These are phyloP conservation scores for Fusarium bulbicola DNA, from an alignment of 2,329 filamentous ascomycete species.

Conservation along the genomic window DNA sequence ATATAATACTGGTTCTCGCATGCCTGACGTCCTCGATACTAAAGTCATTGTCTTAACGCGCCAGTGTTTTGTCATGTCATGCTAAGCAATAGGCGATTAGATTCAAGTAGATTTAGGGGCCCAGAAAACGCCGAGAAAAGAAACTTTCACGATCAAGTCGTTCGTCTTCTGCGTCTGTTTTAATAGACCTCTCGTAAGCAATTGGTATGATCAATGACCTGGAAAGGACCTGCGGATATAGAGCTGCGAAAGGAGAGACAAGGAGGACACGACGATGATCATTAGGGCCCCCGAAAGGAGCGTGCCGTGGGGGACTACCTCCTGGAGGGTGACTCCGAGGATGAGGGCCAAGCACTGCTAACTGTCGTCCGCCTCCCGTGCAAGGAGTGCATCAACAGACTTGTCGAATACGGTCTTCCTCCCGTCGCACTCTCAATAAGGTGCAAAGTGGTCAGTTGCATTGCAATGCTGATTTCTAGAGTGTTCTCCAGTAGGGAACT, in stretches of 20 bases:
- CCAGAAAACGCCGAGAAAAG: background rate
- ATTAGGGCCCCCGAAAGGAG: background rate
- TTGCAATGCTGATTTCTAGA: conserved; percentile 40
- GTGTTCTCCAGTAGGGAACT: conserved; percentile 27
- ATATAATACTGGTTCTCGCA: too few relatives aligned
- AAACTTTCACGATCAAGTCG: background rate
- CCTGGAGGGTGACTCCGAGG: background rate
- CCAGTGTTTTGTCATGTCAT: too few relatives aligned
- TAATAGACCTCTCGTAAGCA: background rate
- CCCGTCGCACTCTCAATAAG: conserved; percentile 39
- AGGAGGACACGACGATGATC: background rate
- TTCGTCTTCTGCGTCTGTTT: background rate
- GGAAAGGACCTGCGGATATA: background rate
- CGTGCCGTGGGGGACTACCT: background rate
- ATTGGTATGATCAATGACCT: too few relatives aligned
- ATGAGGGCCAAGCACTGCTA: background rate
- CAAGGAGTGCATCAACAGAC: too few relatives aligned
- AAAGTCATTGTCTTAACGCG: background rate
- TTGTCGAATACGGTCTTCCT: background rate
- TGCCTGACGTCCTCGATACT: background rate
- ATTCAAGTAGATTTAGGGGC: rapidly evolving
- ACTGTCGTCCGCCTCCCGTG: too few relatives aligned
- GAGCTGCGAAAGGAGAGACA: background rate
- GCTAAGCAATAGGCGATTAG: rapidly evolving
- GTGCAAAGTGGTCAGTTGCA: conserved; percentile 32